phyloP scores from a whole-genome alignment of 148 eudicot genomes.

The Rhododendron ovatum region DNA sequence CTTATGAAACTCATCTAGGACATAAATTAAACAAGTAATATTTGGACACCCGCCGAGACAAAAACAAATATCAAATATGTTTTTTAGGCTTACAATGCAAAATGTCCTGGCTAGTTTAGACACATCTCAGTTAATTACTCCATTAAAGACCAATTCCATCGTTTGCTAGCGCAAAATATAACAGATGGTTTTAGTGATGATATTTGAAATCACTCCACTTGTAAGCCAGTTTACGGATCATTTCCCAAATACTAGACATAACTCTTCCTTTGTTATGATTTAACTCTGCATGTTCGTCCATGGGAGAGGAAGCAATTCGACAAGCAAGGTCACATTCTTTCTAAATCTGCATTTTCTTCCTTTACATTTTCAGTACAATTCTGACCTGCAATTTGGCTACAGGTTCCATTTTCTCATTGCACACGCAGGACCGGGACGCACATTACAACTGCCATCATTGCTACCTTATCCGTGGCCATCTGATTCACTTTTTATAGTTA shows the following conservation, averaged over 20 bases:
- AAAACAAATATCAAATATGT: too few relatives aligned
- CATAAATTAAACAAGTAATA: not conserved
- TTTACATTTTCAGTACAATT: not conserved
- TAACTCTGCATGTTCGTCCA: not conserved
- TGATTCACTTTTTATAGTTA: not conserved
- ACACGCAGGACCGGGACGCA: not conserved
- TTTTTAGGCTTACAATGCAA: too few relatives aligned
- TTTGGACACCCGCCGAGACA: not conserved
- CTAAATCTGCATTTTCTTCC: not conserved
- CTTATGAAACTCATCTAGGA: not conserved
- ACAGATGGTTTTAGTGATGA: too few relatives aligned
- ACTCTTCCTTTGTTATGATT: not conserved
- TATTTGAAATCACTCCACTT: not conserved
- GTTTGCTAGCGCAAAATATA: too few relatives aligned
- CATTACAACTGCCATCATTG: not conserved
- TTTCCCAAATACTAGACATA: not conserved
- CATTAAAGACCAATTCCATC: too few relatives aligned
- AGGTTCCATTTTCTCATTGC: not conserved
- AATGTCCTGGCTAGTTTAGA: not conserved
- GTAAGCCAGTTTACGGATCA: not conserved
- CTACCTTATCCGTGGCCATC: not conserved
- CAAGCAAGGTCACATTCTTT: not conserved
- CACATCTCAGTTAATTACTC: not conserved
- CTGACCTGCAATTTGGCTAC: not conserved
- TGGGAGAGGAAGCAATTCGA: not conserved